Percentiles rank a stretch among this genome's conserved stretches.
Conservation (phyloP, 2,329 filamentous ascomycete species). For the Acarospora socialis region DNA sequence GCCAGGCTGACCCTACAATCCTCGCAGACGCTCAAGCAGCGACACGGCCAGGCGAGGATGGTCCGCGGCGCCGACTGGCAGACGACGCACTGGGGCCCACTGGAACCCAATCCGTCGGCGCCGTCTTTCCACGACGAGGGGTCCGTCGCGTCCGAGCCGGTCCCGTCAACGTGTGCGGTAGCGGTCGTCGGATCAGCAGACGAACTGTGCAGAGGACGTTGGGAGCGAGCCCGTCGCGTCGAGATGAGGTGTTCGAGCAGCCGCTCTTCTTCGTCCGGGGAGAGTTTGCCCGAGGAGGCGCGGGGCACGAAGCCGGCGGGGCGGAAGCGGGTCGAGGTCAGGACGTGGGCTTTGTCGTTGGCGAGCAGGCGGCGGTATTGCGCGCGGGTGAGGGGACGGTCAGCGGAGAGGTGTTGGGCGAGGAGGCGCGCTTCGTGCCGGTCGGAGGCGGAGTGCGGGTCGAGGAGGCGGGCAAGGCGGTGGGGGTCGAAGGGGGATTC, state of each 20-base stretch:
- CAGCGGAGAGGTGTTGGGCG: conserved; percentile 60
- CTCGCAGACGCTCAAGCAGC: conserved; percentile 86
- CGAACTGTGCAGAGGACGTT: too few species aligned
- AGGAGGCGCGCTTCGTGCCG: conserved; percentile 68
- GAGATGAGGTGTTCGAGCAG: conserved; percentile 47
- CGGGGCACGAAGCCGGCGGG: conserved; percentile 23
- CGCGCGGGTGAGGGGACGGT: conserved; percentile 66
- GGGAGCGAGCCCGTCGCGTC: conserved; percentile 30
- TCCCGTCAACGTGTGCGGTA: conserved; percentile 8
- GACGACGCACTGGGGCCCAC: conserved; percentile 77
- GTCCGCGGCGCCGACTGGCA: conserved; percentile 78
- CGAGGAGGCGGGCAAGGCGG: conserved; percentile 65
- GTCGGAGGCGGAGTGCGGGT: conserved; percentile 64
- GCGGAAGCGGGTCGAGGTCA: conserved; percentile 35
- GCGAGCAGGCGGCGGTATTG: conserved; percentile 56
- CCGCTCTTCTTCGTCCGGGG: conserved; percentile 40
- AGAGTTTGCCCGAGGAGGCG: conserved; percentile 20
- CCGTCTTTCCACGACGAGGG: conserved; percentile 49
- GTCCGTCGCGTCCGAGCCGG: conserved; percentile 12
- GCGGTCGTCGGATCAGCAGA: too few species aligned
- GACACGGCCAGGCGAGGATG: conserved; percentile 91
- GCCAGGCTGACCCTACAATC: conserved; percentile 87
- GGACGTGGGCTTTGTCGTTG: conserved; percentile 53
- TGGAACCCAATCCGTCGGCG: conserved; percentile 58
- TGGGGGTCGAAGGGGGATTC: conserved; percentile 51